Evolutionary conservation across 2,329 filamentous ascomycete species (phyloP).

Genomic region (Microcyclosporella mali): DNA sequence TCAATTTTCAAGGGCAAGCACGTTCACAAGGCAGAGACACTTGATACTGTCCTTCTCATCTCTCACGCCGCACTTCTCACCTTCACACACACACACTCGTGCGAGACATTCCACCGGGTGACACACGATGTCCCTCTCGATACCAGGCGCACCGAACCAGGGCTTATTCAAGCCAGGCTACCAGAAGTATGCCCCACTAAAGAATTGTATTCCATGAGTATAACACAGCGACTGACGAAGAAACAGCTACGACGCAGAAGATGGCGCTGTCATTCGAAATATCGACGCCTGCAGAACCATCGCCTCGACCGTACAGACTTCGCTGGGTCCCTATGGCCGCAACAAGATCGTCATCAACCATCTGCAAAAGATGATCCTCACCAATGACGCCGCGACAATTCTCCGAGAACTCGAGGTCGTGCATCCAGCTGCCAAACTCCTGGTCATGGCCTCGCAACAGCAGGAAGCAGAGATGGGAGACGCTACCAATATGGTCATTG

Average conservation of each 20-base stretch:
- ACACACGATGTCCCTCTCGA: conserved; percentile 80
- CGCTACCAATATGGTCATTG: conserved; percentile 93
- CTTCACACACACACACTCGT: neutral
- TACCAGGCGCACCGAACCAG: conserved; percentile 87
- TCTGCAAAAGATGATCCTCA: conserved; percentile 98
- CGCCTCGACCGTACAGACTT: conserved; percentile 92
- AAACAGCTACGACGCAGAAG: conserved; percentile 90
- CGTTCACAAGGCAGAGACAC: neutral
- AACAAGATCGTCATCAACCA: conserved; percentile 99
- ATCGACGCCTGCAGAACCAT: conserved; percentile 98
- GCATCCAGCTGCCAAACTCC: conserved; percentile 91
- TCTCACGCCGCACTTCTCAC: neutral
- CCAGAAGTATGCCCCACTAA: conserved; percentile 65
- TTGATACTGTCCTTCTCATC: neutral
- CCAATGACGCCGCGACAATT: conserved; percentile 95
- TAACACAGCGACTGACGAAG: conserved; percentile 9
- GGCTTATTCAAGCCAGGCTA: conserved; percentile 95
- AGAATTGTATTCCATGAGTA: conserved; percentile 9
- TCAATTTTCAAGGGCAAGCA: neutral
- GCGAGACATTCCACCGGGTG: neutral
- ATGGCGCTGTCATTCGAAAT: conserved; percentile 96
- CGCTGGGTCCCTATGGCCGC: conserved; percentile 90
- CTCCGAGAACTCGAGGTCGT: conserved; percentile 96
- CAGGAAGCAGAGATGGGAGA: conserved; percentile 99
- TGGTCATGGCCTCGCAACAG: conserved; percentile 98